Base-by-base conservation (phyloP, 495 filamentous ascomycete genomes). In the Xylaria intraflava region DNA sequence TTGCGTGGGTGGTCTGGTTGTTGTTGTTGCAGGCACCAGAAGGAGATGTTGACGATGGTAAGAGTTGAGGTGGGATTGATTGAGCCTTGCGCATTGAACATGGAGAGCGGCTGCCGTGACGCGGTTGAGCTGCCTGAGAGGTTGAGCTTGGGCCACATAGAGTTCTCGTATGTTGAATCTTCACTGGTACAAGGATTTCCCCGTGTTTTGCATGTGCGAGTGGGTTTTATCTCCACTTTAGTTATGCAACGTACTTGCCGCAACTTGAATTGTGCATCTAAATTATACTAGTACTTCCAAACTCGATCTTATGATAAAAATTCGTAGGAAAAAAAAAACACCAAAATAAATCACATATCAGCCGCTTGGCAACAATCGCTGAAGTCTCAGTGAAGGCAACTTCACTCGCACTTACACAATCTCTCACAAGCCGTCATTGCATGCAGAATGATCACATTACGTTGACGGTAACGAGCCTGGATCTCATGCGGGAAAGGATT, bases 381-480 rank as follows among this genome's bases (percentile, higher is more conserved):
- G 40, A 65, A 56, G 33, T 27, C 50, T 56, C 55, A 52, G 14
- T 56, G 49, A 42, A 45, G n/a, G n/a, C n/a, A n/a, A n/a, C 58
- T 59, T 60, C 53, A 65, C 62, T 62, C 52, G 57, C 60, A 46
- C 46, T 26, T 40, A 49, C 47, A 49, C 20, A 30, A 36, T 6
- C 26, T n/a, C 16, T 26, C 11, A 3, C 30, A 40, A 35, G n/a
- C 35, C 14, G 8, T 5, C 8, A 20, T 29, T 24, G 19, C 49
- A 16, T 45, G 35, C 20, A 29, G 11, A 12, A 19, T 31, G 35
- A 46, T 19, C 12, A 40, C 17, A 17, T 6, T 46, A 23, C 43
- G 40, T 53, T 46, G 24, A 17, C 33, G 16, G 33, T 23, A 40
- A 40, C 23, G 24, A 22, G 51, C 9, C 30, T 40, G 30, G 22